These are phyloP conservation scores for Centrapalus pauciflorus DNA, from an alignment of 129 eudicot genomes.

Conservation along the genomic window DNA sequence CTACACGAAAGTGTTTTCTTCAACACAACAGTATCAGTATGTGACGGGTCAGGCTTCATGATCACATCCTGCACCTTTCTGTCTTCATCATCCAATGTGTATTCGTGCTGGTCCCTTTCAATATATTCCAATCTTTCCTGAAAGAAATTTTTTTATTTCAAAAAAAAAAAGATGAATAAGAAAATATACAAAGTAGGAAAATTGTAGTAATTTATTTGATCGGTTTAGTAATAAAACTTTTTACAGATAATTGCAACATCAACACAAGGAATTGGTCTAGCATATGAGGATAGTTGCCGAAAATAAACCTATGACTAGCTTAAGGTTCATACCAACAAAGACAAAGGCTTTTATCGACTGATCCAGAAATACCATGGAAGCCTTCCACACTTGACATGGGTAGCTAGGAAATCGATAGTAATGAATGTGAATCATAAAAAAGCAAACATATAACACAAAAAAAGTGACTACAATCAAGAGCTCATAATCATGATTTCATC, in stretches of 20 bases:
- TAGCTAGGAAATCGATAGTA: too few relatives aligned
- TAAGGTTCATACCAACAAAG: background rate
- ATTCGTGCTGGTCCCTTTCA: constrained; percentile 77
- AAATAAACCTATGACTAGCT: background rate
- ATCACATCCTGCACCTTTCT: constrained; percentile 79
- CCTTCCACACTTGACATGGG: too few relatives aligned
- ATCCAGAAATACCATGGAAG: background rate
- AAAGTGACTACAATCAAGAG: background rate
- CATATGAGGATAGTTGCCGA: background rate
- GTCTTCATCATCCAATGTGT: constrained; percentile 92
- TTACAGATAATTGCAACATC: background rate
- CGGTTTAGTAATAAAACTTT: background rate
- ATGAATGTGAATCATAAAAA: too few relatives aligned
- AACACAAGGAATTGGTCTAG: background rate
- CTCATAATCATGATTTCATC: background rate
- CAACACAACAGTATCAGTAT: constrained; percentile 50
- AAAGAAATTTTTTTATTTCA: constrained; percentile 1
- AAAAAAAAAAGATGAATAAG: background rate
- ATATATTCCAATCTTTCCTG: constrained; percentile 85
- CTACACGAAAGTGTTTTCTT: constrained; percentile 91
- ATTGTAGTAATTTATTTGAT: background rate
- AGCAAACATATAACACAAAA: too few relatives aligned
- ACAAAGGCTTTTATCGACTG: too few relatives aligned
- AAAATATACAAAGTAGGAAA: background rate
- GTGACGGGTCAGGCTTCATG: constrained; percentile 73